Conservation (phyloP, 2,329 filamentous ascomycete species). For the Trichothecium roseum region DNA sequence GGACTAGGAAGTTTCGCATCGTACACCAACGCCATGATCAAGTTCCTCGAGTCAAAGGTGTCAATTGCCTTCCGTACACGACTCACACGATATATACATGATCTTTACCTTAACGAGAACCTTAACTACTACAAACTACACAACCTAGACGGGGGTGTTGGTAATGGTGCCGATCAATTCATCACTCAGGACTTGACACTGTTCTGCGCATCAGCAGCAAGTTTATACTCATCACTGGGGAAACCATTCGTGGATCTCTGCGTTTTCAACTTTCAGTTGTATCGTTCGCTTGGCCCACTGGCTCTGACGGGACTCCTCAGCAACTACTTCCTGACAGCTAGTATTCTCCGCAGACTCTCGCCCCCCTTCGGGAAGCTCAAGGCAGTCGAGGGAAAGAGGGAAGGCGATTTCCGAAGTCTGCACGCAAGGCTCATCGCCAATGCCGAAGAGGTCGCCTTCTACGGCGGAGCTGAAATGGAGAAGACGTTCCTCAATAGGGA, state of each 20-base stretch:
- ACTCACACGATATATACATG: slow-evolving; percentile 91
- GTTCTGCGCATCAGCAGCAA: slow-evolving; percentile 87
- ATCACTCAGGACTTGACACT: slow-evolving; percentile 95
- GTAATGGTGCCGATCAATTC: slow-evolving; percentile 87
- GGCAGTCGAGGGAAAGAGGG: slow-evolving; percentile 86
- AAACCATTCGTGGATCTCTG: slow-evolving; percentile 96
- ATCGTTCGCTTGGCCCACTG: slow-evolving; percentile 78
- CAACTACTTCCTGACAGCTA: slow-evolving; percentile 92
- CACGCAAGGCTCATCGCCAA: slow-evolving; percentile 92
- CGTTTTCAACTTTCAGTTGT: slow-evolving; percentile 97
- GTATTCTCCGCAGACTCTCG: slow-evolving; percentile 75
- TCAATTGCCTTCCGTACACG: slow-evolving; percentile 96
- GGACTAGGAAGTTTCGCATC: slow-evolving; percentile 87
- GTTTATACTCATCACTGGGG: slow-evolving; percentile 90
- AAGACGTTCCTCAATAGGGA: slow-evolving; percentile 85
- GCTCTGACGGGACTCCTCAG: slow-evolving; percentile 77
- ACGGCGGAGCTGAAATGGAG: slow-evolving; percentile 90
- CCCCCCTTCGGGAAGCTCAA: slow-evolving; percentile 96
- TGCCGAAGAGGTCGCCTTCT: slow-evolving; percentile 95
- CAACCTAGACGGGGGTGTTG: slow-evolving; percentile 87
- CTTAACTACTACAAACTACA: slow-evolving; percentile 93
- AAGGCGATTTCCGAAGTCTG: slow-evolving; percentile 87
- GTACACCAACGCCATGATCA: slow-evolving; percentile 98
- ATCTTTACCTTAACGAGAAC: slow-evolving; percentile 88
- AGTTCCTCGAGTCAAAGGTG: slow-evolving; percentile 94